Base-by-base conservation (phyloP, 163 green algal species). In the Chlamydomonas reinhardtii region DNA sequence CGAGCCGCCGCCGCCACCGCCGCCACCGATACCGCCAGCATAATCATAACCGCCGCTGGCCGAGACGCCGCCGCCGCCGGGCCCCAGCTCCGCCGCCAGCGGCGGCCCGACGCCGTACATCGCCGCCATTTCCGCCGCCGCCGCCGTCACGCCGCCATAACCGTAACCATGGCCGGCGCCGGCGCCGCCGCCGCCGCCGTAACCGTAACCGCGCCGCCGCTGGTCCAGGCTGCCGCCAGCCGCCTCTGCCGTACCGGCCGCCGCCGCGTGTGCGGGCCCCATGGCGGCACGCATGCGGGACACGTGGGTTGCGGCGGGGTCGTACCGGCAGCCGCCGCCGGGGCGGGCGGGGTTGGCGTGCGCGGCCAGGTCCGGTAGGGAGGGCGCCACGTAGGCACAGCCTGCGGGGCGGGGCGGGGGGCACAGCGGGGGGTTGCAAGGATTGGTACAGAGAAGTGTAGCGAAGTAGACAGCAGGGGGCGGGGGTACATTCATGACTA, bases 221-320 rank as follows among this genome's bases (percentile, higher is more conserved):
- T 56, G 48, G 48, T 56, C 48, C 48, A 56, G 14, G 61, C 24
- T 29, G 62, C 62, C 4, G 62, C 62, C 48, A 9, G 48, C 48
- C 48, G 48, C 14, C 48, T 4, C 11, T 17, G 74, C 54, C 56
- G 74, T 25, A 27, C 4, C 20, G 48, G 31, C 72, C 2, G 48
- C 32, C 15, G 39, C 48, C 48, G 15, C 52, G 35, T 65, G 48
- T 56, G 39, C 48, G 3, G 52, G 52, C 22, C 78, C 78, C 31
- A 85, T 52, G 25, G 78, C 78, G 25, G 48, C 68, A 25, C 68
- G 48, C 52, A 85, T 52, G 22, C 78, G 78, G 32, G 32, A 54
- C 52, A 77, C 31, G 66, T 72, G 62, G 11, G 78, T 14, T 5
- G 68, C 22, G 31, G 11, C 35, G 11, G 61, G 64, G 24, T 8